These are phyloP conservation scores for Phaeoacremonium minimum DNA, from an alignment of 2,329 filamentous ascomycete genomes.

Conservation along the genomic window DNA sequence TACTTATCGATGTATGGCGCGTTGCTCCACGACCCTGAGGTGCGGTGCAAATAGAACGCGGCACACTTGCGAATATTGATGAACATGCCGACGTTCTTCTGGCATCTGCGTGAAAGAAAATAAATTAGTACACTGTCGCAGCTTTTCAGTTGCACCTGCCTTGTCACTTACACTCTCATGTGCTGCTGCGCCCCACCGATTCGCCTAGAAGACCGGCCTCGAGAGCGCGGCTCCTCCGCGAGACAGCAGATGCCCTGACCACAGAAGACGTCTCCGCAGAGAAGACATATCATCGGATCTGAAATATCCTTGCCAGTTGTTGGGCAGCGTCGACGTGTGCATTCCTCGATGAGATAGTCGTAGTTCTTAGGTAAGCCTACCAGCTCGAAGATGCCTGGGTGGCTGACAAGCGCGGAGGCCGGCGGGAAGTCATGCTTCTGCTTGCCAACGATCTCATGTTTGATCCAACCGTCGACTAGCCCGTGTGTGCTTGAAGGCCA, in stretches of 20 bases:
- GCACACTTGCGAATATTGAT: conserved; percentile 97
- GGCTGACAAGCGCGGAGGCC: conserved; percentile 53
- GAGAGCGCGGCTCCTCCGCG: conserved; percentile 48
- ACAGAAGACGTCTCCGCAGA: conserved; percentile 96
- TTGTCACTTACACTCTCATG: conserved; percentile 66
- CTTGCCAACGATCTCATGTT: conserved; percentile 41
- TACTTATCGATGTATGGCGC: conserved; percentile 95
- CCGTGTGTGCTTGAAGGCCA: conserved; percentile 41
- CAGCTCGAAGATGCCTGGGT: conserved; percentile 91
- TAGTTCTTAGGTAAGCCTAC: conserved; percentile 90
- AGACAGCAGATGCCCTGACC: conserved; percentile 90
- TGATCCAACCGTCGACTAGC: conserved; percentile 68
- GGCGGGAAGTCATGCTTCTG: conserved; percentile 17
- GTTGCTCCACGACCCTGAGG: conserved; percentile 76
- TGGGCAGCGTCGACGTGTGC: conserved; percentile 76
- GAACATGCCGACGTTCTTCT: conserved; percentile 85
- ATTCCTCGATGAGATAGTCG: conserved; percentile 88
- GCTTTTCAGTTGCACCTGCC: too few species aligned
- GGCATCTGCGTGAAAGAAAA: conserved; percentile 56
- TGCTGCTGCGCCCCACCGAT: conserved; percentile 90
- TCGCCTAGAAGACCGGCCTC: conserved; percentile 34
- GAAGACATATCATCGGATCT: conserved; percentile 87
- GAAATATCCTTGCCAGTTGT: conserved; percentile 87
- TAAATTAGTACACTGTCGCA: conserved; percentile 14
- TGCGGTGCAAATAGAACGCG: conserved; percentile 79